Base-by-base conservation (phyloP, 495 filamentous ascomycete genomes). In the Tetracladium setigerum region DNA sequence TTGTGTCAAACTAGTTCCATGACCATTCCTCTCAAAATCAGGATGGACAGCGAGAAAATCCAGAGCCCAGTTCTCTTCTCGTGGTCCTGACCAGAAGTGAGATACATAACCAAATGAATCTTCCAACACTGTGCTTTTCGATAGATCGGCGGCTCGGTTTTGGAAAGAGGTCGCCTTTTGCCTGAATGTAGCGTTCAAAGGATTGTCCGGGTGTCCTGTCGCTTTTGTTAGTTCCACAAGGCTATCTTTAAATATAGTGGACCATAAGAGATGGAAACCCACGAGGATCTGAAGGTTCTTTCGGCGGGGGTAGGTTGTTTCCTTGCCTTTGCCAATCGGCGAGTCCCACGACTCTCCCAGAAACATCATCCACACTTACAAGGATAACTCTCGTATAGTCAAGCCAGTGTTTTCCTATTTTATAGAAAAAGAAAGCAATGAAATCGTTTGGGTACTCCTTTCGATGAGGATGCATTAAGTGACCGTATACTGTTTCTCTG, bases 41-140 rank as follows among this genome's bases (percentile, higher is more conserved):
- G 72, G 74, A 44, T 74, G 67, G n/a, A 70, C 70, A 15, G 67
- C 64, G 5, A 81, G 56, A 32, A 72, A 18, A 36, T 45, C 42
- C 30, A 45, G 14, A 18, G 17, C 33, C 42, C 42, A 45, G 30
- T 35, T 45, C 30, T 45, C 19, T 12, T 11, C 31, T 12, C 42
- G n/a, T 6, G 6, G 9, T 9, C 42, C 42, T 7, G 13, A 2
- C 42, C 42, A 45, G 22, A 27, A 27, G 16, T 45, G 16, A 9
- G 19, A 16, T n/a, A 10, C 32, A 10, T 19, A 18, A 9, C 33
- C 12, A 13, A 32, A 32, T 6, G 30, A 17, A 16, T 19, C 32
- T 12, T 13, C 11, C 11, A 36, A n/a, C 10, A 36, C 32, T 22
- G 22, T 36, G 11, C 10, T 22, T 35, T 36, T 18, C 1, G 46